These are phyloP conservation scores for Liriodendron chinense DNA, from an alignment of 164 flowering plant species.

Conservation along the genomic window DNA sequence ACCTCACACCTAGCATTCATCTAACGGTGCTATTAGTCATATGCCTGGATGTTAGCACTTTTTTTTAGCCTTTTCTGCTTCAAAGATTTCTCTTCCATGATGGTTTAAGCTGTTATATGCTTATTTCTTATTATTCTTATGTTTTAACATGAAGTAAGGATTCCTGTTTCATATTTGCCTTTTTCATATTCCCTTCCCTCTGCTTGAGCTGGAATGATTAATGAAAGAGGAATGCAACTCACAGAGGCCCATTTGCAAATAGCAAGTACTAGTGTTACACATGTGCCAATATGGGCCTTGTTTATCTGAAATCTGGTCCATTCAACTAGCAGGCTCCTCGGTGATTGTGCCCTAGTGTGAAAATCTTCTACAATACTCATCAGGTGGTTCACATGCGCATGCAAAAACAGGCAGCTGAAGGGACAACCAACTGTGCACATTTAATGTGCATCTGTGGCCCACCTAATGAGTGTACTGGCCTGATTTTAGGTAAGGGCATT, in stretches of 20 bases:
- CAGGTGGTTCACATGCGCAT: background rate
- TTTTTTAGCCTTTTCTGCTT: background rate
- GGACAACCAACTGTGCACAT: no score
- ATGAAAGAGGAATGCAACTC: background rate
- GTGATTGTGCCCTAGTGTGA: background rate
- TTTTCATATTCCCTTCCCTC: background rate
- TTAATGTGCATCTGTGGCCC: no score
- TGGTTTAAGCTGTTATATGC: no score
- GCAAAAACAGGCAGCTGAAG: background rate
- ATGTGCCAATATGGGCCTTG: background rate
- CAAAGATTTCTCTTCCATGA: background rate
- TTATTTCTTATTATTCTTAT: no score
- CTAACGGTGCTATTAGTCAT: slow-evolving; percentile 28
- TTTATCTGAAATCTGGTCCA: background rate
- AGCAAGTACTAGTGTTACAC: background rate
- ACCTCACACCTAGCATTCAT: slow-evolving; percentile 53
- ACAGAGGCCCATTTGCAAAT: background rate
- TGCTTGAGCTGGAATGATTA: background rate
- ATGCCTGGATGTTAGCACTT: background rate
- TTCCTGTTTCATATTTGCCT: no score
- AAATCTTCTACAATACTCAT: background rate
- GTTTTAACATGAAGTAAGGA: background rate
- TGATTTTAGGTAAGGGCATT: background rate
- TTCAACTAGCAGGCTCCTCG: background rate
- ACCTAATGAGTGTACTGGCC: background rate